Evolutionary conservation across 345 rosid genomes (phyloP).

Genomic region (Jatropha curcas): DNA sequence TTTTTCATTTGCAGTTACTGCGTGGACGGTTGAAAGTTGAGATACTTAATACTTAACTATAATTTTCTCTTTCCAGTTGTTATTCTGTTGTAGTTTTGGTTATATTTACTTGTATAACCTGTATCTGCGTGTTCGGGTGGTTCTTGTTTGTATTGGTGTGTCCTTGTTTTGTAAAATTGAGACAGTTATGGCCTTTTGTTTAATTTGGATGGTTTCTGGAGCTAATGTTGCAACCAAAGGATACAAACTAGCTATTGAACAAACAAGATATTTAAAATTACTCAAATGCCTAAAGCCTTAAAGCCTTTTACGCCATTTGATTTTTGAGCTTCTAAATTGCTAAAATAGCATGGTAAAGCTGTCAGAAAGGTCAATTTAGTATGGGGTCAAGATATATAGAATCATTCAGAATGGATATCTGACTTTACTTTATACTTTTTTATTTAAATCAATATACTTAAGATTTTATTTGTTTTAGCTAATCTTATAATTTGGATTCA

Average conservation of each 20-base stretch:
- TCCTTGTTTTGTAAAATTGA: neutral
- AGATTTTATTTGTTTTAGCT: neutral
- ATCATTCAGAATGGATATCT: neutral
- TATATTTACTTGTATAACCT: neutral
- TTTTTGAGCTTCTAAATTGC: neutral
- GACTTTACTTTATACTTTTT: neutral
- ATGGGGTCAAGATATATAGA: neutral
- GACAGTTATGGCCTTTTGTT: neutral
- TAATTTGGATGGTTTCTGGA: neutral
- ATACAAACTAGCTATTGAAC: neutral
- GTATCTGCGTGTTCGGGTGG: neutral
- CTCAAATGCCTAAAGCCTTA: neutral
- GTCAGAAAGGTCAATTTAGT: neutral
- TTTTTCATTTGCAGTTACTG: neutral
- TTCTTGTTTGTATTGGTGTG: neutral
- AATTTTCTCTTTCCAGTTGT: neutral
- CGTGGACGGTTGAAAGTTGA: neutral
- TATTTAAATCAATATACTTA: neutral
- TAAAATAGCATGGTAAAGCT: neutral
- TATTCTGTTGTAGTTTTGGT: no score
- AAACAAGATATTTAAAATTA: neutral
- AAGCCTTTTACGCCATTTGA: neutral
- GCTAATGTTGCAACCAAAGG: neutral
- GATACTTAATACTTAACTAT: neutral
- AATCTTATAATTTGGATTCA: constrained; percentile 1